Base-by-base conservation (phyloP, 1,284 basidiomycete species). In the Ganoderma meredithae region DNA sequence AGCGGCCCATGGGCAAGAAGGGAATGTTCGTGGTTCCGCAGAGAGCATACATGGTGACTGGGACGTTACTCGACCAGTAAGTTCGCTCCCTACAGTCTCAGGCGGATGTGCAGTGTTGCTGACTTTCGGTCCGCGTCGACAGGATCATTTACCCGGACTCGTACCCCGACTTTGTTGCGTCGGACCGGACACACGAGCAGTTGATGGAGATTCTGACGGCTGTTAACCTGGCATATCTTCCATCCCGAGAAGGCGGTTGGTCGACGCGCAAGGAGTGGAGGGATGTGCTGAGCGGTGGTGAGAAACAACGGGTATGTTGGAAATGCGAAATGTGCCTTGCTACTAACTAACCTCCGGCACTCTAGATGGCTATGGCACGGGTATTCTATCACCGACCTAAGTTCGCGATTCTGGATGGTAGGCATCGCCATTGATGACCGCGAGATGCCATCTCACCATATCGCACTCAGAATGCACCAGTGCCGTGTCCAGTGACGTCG, bases 401-500 rank as follows among this genome's bases (percentile, higher is more conserved):
- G 77, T 94, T 90, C 77, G 92, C 90, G 0, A 83, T 94, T 36
- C 79, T 94, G 66, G 92, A 94, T 78, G 91, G 90, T 91, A 68
- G 44, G 88, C 81, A 12, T 47, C 36, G 40, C 12, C 15, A 63
- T 47, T 15, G 39, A 25, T 15, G 9, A 25, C 22, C 27, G 15
- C 27, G 3, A 15, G 47, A 41, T 12, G 8, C 25, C 22, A 9
- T 19, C 53, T 59, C 39, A 58, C 31, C 10, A 17, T 19, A 19
- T 27, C 47, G 47, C 49, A 25, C 44, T 36, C 77, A 93, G 97
- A 99, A 79, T 97, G 95, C 81, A 98, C 97, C 5, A 96, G 94
- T 71, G 97, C 97, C 1, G 96, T 99, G 7, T 98, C 96, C 10
- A 96, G 95, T 66, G 97, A 99, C 76, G 96, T 98, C 25, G 97